A percentile compares a stretch with the other conserved stretches of the same genome.
phyloP scores from a whole-genome alignment of 202 grass and related monocot genomes.

The Miscanthus sacchariflorus region DNA sequence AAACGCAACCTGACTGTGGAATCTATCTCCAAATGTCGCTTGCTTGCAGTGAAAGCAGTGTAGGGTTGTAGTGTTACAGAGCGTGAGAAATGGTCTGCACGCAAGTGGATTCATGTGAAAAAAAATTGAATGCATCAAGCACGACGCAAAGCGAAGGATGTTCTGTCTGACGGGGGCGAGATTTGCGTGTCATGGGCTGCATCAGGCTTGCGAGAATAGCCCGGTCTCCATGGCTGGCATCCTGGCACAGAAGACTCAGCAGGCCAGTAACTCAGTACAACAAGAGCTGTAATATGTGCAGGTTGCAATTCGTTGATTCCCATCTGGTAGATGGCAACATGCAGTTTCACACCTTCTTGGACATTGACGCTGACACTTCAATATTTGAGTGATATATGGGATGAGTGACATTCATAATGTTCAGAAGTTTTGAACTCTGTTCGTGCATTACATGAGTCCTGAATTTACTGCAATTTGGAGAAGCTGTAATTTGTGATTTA shows the following conservation, averaged over 20 bases:
- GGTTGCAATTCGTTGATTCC: neutral
- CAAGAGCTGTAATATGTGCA: constrained; percentile 13
- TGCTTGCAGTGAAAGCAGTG: constrained; percentile 41
- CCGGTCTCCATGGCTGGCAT: neutral
- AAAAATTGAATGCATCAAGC: constrained; percentile 29
- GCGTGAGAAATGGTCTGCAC: constrained; percentile 6
- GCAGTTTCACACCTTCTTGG: constrained; percentile 13
- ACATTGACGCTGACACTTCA: neutral
- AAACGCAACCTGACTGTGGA: neutral
- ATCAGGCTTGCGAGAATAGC: constrained; percentile 16
- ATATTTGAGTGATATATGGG: neutral
- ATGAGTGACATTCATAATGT: neutral
- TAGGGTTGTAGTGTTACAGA: neutral
- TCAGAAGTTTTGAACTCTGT: neutral
- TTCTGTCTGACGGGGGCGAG: constrained; percentile 6
- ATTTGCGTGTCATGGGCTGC: constrained; percentile 24
- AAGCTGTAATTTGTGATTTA: constrained; percentile 32
- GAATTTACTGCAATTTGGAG: neutral
- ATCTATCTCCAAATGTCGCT: neutral
- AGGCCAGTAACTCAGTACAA: neutral
- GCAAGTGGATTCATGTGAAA: neutral
- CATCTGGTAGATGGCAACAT: constrained; percentile 3
- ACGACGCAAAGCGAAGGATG: constrained; percentile 35
- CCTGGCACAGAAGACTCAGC: neutral
- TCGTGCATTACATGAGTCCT: neutral